A percentile compares a stretch with the other conserved stretches of the same genome.
Evolutionary conservation across 2,329 filamentous ascomycete species (phyloP).

Genomic region (Penicillium sp.): DNA sequence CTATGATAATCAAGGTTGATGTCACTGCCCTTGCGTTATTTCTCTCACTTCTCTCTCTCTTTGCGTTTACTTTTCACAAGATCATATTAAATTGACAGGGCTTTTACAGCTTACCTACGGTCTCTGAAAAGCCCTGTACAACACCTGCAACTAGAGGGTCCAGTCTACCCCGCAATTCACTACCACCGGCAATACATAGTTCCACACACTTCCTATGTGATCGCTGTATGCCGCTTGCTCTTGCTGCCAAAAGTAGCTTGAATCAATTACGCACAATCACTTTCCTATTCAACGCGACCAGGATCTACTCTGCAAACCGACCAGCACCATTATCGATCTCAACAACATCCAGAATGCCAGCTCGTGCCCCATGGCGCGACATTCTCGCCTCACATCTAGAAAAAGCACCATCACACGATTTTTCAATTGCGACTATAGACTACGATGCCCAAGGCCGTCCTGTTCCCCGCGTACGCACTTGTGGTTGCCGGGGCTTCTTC

Average conservation of each 20-base stretch:
- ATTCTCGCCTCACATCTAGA: constrained; percentile 24
- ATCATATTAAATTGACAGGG: background rate
- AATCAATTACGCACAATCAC: background rate
- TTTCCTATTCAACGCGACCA: background rate
- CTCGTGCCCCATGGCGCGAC: constrained; percentile 28
- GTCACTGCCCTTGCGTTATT: background rate
- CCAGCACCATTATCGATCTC: background rate
- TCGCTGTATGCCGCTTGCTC: background rate
- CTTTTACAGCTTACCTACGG: background rate
- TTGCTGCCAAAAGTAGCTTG: background rate
- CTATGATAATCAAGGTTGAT: background rate
- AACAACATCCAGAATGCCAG: constrained; percentile 9
- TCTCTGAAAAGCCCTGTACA: too few species aligned
- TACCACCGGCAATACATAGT: background rate
- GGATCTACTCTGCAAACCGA: too few species aligned
- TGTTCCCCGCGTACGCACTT: constrained; percentile 50
- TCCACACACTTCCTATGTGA: background rate
- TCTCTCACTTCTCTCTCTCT: background rate
- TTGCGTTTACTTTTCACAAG: background rate
- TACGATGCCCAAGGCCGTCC: constrained; percentile 14
- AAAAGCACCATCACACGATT: constrained; percentile 22
- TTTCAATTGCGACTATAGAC: constrained; percentile 27
- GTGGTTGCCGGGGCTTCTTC: constrained; percentile 83
- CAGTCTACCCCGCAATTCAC: background rate
- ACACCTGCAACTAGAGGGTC: background rate